Evolutionary conservation across 345 rosid genomes (phyloP).

Genomic region (Erodium maritimum): DNA sequence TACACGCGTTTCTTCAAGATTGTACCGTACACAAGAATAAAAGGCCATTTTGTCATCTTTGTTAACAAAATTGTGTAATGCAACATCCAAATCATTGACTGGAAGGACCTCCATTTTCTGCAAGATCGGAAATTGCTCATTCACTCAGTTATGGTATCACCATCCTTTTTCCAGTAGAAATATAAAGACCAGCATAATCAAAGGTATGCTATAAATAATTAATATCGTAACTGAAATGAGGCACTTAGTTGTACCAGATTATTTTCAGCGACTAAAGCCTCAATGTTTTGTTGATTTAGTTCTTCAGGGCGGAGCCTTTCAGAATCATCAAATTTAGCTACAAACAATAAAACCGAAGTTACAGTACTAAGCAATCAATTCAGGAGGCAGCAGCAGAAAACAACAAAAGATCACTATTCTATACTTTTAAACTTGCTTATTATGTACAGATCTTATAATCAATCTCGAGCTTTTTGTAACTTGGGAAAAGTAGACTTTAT

Average conservation of each 20-base stretch:
- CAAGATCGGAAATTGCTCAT: slow-evolving; percentile 14
- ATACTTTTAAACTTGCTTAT: too few species aligned
- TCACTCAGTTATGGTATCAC: not conserved
- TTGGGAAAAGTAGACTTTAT: too few species aligned
- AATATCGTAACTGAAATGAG: not conserved
- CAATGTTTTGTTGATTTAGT: slow-evolving; percentile 93
- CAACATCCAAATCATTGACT: slow-evolving; percentile 87
- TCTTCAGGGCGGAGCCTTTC: slow-evolving; percentile 96
- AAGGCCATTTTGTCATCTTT: slow-evolving; percentile 96
- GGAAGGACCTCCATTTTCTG: slow-evolving; percentile 99
- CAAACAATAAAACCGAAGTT: slow-evolving; percentile 15
- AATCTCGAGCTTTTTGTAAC: too few species aligned
- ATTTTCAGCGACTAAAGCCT: slow-evolving; percentile 94
- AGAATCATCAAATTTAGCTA: slow-evolving; percentile 68
- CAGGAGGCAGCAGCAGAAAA: too few species aligned
- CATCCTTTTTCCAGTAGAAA: not conserved
- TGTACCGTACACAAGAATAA: slow-evolving; percentile 68
- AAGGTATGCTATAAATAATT: not conserved
- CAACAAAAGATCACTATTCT: too few species aligned
- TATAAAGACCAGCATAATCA: not conserved
- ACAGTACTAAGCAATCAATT: not conserved
- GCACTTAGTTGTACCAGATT: slow-evolving; percentile 49
- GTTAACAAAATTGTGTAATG: slow-evolving; percentile 87
- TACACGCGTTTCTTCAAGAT: slow-evolving; percentile 94
- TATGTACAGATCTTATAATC: too few species aligned